Base-by-base conservation (phyloP, 2,329 filamentous ascomycete genomes). In the Neonectria faginata region DNA sequence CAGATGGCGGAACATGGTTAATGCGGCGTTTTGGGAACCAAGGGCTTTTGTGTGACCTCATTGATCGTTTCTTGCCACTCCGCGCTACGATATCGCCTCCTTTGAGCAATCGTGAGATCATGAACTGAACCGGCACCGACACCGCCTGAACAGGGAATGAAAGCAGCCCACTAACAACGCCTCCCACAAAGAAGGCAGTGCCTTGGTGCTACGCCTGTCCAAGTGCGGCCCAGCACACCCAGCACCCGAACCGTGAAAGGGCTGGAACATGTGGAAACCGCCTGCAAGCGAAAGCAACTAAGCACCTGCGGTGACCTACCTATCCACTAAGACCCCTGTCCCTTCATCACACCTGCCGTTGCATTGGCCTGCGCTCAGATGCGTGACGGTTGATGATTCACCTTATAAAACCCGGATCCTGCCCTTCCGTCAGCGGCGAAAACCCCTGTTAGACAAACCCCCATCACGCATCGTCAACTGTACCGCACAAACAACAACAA, bases 361-460 rank as follows among this genome's bases (percentile, higher is more conserved):
- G 39, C 39, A 41, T 41, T 41, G 14, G 33, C 14, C 33, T 36
- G 33, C 25, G 25, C 25, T 25, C 25, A 25, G 25, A 25, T 25
- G 25, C 25, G 25, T 25, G 25, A 10, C 22, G 25, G 14, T 25
- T 12, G 29, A 33, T 33, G n/a, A 51, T 51, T 51, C 45, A 33
- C 31, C 47, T 31, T 51, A 50, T 57, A 45, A 50, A 45, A 50
- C 42, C 18, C 44, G 31, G 44, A 22, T 27, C 29, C 44, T 27
- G 55, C 55, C 18, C 42, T 57, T 27, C 44, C 42, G 55, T 47
- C 55, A 48, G 31, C 39, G 54, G 27, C 44, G 42, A 22, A 50
- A 42, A 20, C 39, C 48, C 48, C 48, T 51, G 48, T 51, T 29
- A 51, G n/a, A 25, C 48, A 33, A 51, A 18, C 48, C 48, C 39